These are phyloP conservation scores for Sphaerostilbella broomeana DNA, from an alignment of 2,329 filamentous ascomycete genomes.

Conservation along the genomic window DNA sequence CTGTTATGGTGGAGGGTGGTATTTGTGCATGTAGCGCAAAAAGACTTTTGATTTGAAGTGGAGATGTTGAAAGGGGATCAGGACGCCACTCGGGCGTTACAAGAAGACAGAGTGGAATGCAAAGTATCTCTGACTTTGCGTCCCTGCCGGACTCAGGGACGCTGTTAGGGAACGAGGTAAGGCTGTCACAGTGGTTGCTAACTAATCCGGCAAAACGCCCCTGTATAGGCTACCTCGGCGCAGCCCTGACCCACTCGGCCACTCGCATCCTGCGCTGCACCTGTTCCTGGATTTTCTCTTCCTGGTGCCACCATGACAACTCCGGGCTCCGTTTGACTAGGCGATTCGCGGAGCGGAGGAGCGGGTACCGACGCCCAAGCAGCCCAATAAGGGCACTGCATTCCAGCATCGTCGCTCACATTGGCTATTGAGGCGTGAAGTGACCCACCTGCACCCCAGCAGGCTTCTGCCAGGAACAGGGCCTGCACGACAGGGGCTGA, in stretches of 20 bases:
- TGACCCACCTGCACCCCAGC: no score
- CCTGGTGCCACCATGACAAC: constrained; percentile 6
- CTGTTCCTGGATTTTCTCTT: constrained; percentile 13
- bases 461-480: constrained; percentile 5
- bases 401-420: constrained; percentile 12
- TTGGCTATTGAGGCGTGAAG: no score
- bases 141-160: constrained; percentile 9
- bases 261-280: constrained; percentile 6
- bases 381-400: constrained; percentile 12
- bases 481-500: no score
- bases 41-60: constrained; percentile 15
- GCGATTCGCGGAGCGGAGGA: constrained; percentile 2
- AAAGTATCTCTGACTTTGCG: constrained; percentile 8
- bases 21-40: constrained; percentile 14
- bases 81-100: constrained; percentile 11
- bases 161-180: constrained; percentile 5
- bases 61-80: constrained; percentile 11
- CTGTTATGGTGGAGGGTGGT: constrained; percentile 7
- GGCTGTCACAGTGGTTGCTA: constrained; percentile 1
- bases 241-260: constrained; percentile 5
- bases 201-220: constrained; percentile 4
- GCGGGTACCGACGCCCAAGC: constrained; percentile 7
- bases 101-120: no score
- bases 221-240: constrained; percentile 9
- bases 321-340: constrained; percentile 8